Evolutionary conservation across 2,329 filamentous ascomycete species (phyloP).

Genomic region (Fusarium nematophilum): DNA sequence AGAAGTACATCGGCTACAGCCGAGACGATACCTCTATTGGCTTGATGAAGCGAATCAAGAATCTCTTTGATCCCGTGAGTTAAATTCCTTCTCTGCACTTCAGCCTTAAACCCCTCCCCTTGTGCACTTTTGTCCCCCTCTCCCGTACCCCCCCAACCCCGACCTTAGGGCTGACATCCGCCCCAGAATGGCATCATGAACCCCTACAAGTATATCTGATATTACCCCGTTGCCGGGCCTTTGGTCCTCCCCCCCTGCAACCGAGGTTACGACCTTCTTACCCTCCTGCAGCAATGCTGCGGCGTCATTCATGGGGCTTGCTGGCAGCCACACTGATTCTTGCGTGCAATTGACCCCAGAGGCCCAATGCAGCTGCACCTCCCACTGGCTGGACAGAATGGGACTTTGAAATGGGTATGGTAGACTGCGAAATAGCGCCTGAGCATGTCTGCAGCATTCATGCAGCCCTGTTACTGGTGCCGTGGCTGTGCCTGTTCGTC

Average conservation of each 20-base stretch:
- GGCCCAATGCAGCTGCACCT: background rate
- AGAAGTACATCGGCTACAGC: slow-evolving; percentile 94
- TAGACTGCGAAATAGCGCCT: slow-evolving; percentile 4
- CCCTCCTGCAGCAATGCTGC: slow-evolving; percentile 11
- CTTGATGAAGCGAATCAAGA: slow-evolving; percentile 96
- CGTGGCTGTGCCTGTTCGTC: slow-evolving; percentile 5
- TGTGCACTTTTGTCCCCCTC: slow-evolving; percentile 1
- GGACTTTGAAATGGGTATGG: slow-evolving; percentile 3
- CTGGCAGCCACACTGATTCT: slow-evolving; percentile 19
- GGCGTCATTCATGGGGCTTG: slow-evolving; percentile 25
- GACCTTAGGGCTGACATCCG: slow-evolving; percentile 42
- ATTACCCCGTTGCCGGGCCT: slow-evolving; percentile 19
- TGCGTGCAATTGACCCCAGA: background rate
- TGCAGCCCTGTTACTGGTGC: background rate
- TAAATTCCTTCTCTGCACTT: slow-evolving; percentile 11
- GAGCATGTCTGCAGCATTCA: slow-evolving; percentile 6
- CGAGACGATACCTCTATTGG: slow-evolving; percentile 86
- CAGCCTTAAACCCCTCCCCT: slow-evolving; percentile 9
- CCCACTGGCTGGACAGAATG: background rate
- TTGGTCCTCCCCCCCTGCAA: no score
- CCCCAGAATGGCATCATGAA: slow-evolving; percentile 96
- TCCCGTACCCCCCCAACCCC: slow-evolving; percentile 3
- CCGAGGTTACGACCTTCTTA: slow-evolving; percentile 28
- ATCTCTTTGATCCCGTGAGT: slow-evolving; percentile 91
- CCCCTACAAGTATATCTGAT: slow-evolving; percentile 94